Evolutionary conservation across 371 early-diverging fungal species (phyloP), one percentile per base, ranked within the genome.

Genomic region (Cokeromyces recurvatus): DNA sequence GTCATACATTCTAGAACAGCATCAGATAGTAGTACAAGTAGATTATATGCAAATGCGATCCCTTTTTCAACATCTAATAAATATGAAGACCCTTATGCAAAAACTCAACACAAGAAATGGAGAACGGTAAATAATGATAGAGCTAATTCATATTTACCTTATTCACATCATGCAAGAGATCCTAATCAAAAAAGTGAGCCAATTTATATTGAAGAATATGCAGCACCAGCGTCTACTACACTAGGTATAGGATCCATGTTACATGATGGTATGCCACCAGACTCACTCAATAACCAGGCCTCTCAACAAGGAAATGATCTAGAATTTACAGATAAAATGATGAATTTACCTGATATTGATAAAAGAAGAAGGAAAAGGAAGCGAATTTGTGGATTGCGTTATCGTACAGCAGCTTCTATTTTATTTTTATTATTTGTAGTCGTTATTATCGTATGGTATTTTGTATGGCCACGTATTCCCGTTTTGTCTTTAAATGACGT

Each of bases 121-220:
- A 27, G 11, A 11, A 27, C 11, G 11, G 5, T 27, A 27, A 4
- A 11, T 11, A 9, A n/a, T 9, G 38, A 57, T 1, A 43, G 71
- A 55, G 62, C 69, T 40, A 72, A 72, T 44, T 68, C 73, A 0
- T 72, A 72, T 51, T 42, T 72, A 19, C 73, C 73, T 6, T 72
- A 72, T 34, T 72, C 69, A 23, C 66, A 68, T 38, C 73, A 72
- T 35, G 45, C 37, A 35, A 48, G 62, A 37, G 69, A 72, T 38
- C 64, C 64, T 8, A 38, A 32, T 25, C 45, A 58, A 32, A 50
- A 52, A 22, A 48, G 52, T 8, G 57, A 59, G 24, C 55, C 73
- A 7, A 59, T 72, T 34, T 68, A 72, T 25, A 59, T 72, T 15
- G 73, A 72, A 35, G 55, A 62, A 21, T 40, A 38, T 21, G 17